phyloP scores from a whole-genome alignment of 148 eudicot species.

The Arctostaphylos glauca region DNA sequence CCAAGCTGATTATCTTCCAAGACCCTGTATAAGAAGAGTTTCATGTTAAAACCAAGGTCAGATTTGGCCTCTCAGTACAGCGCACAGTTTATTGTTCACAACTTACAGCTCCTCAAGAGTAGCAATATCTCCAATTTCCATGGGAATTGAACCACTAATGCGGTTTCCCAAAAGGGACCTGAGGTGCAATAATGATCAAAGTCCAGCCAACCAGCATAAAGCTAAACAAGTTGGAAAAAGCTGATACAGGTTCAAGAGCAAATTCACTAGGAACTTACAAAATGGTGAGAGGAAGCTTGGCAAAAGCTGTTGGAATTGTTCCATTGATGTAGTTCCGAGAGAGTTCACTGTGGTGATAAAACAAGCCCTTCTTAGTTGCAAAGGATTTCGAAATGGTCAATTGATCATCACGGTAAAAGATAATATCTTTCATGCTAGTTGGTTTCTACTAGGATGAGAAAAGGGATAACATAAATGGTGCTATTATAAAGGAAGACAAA shows the following conservation, averaged over 20 bases:
- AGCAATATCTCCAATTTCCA: slow-evolving; percentile 51
- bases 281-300: slow-evolving; percentile 45
- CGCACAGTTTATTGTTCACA: background rate
- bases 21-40: slow-evolving; percentile 27
- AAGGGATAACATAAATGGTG: background rate
- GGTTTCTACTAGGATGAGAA: background rate
- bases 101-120: slow-evolving; percentile 61
- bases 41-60: background rate
- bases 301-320: slow-evolving; percentile 51
- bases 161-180: slow-evolving; percentile 58
- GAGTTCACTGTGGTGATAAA: slow-evolving; percentile 54
- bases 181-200: slow-evolving; percentile 15
- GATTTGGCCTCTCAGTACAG: background rate
- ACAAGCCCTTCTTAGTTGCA: slow-evolving; percentile 15
- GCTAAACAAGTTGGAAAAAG: background rate
- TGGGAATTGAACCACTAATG: slow-evolving; percentile 52
- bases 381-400: background rate
- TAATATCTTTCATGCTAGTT: background rate
- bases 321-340: slow-evolving; percentile 66
- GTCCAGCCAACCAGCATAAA: slow-evolving; percentile 1
- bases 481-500: background rate
- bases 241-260: slow-evolving; percentile 1
- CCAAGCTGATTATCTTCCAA: slow-evolving; percentile 49
- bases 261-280: slow-evolving; percentile 43
- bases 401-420: too few relatives aligned